Conservation (phyloP, 495 filamentous ascomycete genomes). For the Aspergillus cristatus region DNA sequence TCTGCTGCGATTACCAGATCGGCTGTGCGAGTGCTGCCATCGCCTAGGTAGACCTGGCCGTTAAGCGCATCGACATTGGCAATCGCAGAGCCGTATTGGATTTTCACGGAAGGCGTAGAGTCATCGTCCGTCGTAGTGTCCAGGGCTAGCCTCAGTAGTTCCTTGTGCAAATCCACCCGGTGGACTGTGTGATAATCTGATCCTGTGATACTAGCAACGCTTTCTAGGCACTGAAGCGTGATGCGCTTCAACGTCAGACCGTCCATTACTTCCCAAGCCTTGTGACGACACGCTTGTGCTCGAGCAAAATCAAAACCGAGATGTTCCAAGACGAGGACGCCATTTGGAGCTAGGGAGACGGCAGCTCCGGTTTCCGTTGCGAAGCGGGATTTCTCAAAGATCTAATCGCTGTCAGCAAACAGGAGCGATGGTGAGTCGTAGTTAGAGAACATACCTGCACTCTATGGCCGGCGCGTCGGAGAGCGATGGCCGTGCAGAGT, state of each 20-base stretch:
- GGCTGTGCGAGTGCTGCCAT: conserved; percentile 18
- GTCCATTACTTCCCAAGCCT: conserved; percentile 11
- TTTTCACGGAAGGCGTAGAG: conserved; percentile 14
- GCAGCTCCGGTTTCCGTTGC: neutral
- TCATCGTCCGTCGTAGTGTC: conserved; percentile 9
- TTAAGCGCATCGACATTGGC: conserved; percentile 19
- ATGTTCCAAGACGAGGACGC: neutral
- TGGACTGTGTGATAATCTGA: conserved; percentile 27
- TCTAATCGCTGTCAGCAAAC: neutral
- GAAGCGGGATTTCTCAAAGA: conserved; percentile 1
- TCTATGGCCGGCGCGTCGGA: conserved; percentile 1
- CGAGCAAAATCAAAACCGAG: conserved; percentile 18
- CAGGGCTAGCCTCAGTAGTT: conserved; percentile 28
- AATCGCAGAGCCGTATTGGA: conserved; percentile 13
- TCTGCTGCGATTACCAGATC: conserved; percentile 44
- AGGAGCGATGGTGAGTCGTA: neutral
- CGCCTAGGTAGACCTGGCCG: conserved; percentile 24
- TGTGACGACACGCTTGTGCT: conserved; percentile 17
- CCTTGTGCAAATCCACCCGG: conserved; percentile 42
- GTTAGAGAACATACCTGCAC: neutral
- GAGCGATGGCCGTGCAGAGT: conserved; percentile 24
- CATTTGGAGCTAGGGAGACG: neutral
- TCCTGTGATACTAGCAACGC: conserved; percentile 3
- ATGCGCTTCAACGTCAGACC: conserved; percentile 18
- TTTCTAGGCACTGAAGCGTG: conserved; percentile 11